Evolutionary conservation across 257 asterid species (phyloP).

Genomic region (Solanum lignicaule): DNA sequence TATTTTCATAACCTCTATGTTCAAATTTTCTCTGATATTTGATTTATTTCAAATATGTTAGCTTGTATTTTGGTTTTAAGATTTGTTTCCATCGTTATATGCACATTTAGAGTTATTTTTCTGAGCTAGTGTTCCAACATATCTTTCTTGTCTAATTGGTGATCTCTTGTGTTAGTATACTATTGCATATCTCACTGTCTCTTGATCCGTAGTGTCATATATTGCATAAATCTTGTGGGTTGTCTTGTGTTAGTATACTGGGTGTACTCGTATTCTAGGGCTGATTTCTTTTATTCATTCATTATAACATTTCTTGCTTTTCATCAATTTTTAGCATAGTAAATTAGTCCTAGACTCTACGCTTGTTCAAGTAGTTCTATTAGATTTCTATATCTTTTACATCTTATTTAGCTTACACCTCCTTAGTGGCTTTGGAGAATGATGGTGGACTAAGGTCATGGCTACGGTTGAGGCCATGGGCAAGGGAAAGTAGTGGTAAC

Average conservation of each 20-base stretch:
- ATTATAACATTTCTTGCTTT: too few relatives aligned
- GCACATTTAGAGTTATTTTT: too few relatives aligned
- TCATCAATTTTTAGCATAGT: not conserved
- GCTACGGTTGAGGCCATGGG: not conserved
- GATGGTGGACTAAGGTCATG: not conserved
- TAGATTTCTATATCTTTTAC: too few relatives aligned
- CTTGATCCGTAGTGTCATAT: not conserved
- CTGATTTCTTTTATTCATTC: not conserved
- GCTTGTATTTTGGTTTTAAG: too few relatives aligned
- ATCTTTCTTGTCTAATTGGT: not conserved
- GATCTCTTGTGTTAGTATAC: not conserved
- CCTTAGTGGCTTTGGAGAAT: not conserved
- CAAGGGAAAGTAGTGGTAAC: not conserved
- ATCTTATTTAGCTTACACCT: not conserved
- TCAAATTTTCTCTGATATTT: not conserved
- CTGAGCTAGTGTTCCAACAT: too few relatives aligned
- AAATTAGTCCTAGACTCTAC: not conserved
- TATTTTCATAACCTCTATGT: not conserved
- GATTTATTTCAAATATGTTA: not conserved
- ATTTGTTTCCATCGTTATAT: too few relatives aligned
- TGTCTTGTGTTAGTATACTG: not conserved
- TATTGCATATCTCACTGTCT: not conserved
- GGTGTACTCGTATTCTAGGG: not conserved
- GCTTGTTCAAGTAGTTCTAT: not conserved
- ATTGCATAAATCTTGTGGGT: too few relatives aligned